Percentiles rank a stretch among this genome's conserved stretches.
These are phyloP conservation scores for Trametes gibbosa DNA, from an alignment of 768 basidiomycete species.

Conservation along the genomic window DNA sequence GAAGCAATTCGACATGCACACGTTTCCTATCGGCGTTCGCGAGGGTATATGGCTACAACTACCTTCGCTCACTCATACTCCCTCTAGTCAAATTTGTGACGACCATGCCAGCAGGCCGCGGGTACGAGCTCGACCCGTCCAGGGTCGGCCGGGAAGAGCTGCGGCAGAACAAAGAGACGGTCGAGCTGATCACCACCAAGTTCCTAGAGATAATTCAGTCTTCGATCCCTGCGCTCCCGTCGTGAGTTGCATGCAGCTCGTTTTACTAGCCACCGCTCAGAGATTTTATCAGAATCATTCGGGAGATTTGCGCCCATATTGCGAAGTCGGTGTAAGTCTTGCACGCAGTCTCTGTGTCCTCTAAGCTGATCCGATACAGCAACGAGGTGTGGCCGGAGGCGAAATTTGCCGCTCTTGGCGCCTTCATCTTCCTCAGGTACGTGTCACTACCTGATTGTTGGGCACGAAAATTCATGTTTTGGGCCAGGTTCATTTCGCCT, in stretches of 20 bases:
- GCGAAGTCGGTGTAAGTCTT: constrained; percentile 67
- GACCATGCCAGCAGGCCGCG: constrained; percentile 66
- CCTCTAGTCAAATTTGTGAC: constrained; percentile 77
- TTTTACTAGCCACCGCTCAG: not conserved
- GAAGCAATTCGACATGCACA: constrained; percentile 86
- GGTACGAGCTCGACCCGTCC: constrained; percentile 76
- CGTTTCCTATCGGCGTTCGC: constrained; percentile 84
- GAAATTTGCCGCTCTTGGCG: constrained; percentile 80
- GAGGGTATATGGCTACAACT: constrained; percentile 87
- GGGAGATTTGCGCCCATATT: constrained; percentile 84
- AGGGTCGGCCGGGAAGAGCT: constrained; percentile 57
- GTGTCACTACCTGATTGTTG: constrained; percentile 5
- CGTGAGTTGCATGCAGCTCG: constrained; percentile 45
- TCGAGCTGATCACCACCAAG: constrained; percentile 69
- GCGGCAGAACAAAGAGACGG: constrained; percentile 63
- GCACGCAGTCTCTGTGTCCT: not conserved
- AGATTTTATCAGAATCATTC: constrained; percentile 60
- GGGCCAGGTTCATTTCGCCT: constrained; percentile 79
- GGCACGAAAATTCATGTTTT: not conserved
- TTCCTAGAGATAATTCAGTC: constrained; percentile 74
- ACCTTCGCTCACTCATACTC: constrained; percentile 74
- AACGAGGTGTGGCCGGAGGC: constrained; percentile 72
- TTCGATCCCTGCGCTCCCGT: constrained; percentile 68
- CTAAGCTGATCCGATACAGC: constrained; percentile 30
- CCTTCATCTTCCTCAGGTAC: constrained; percentile 88